Evolutionary conservation across 345 rosid genomes (phyloP).

Genomic region (Brassica cretica): DNA sequence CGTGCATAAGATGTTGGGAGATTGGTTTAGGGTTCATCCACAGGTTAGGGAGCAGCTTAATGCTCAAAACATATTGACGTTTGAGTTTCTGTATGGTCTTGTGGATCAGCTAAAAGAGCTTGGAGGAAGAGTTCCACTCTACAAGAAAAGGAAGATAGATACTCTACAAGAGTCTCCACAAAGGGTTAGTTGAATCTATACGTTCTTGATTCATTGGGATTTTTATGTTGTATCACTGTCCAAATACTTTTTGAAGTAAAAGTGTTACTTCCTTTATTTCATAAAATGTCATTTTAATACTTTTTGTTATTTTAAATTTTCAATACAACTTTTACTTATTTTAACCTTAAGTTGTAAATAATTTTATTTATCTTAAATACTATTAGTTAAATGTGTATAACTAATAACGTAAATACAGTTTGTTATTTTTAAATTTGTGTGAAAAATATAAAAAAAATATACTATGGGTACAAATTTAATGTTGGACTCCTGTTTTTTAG

Average conservation of each 20-base stretch:
- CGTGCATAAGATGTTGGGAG: slow-evolving; percentile 84
- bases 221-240: slow-evolving; percentile 18
- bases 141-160: slow-evolving; percentile 42
- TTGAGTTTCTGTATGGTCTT: slow-evolving; percentile 70
- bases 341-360: too few species aligned
- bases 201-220: slow-evolving; percentile 18
- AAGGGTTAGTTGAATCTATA: not conserved
- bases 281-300: too few species aligned
- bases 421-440: too few species aligned
- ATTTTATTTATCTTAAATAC: too few species aligned
- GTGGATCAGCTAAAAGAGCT: slow-evolving; percentile 65
- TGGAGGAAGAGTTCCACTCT: slow-evolving; percentile 73
- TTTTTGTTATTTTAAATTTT: too few species aligned
- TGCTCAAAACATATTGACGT: slow-evolving; percentile 64
- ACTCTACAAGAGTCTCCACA: not conserved
- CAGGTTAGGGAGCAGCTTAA: slow-evolving; percentile 77
- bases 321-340: too few species aligned
- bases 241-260: not conserved
- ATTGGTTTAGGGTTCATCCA: slow-evolving; percentile 82
- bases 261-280: too few species aligned
- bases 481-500: too few species aligned
- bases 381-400: too few species aligned
- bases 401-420: too few species aligned
- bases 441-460: too few species aligned
- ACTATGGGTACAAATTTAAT: too few species aligned